Evolutionary conservation across 2,329 filamentous ascomycete genomes (phyloP).

Genomic region (Coleophoma eucalyptorum): DNA sequence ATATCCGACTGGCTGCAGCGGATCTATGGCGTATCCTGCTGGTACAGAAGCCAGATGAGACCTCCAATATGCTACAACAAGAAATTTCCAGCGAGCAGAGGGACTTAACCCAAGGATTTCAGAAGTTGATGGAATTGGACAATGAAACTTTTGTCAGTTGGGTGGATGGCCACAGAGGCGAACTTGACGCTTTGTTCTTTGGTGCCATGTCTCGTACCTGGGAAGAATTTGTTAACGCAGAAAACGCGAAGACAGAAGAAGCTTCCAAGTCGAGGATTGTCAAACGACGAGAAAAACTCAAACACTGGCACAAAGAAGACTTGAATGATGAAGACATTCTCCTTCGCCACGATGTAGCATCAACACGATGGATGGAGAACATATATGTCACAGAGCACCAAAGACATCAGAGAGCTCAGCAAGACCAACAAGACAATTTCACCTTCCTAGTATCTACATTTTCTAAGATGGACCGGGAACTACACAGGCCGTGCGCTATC

Average conservation of each 20-base stretch:
- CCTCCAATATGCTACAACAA: constrained; percentile 67
- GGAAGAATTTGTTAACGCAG: constrained; percentile 80
- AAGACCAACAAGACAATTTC: constrained; percentile 91
- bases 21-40: constrained; percentile 89
- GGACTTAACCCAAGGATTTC: constrained; percentile 71
- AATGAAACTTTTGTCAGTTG: constrained; percentile 84
- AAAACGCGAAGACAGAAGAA: constrained; percentile 78
- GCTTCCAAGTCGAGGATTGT: constrained; percentile 65
- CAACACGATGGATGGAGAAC: constrained; percentile 90
- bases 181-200: constrained; percentile 80
- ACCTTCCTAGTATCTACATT: constrained; percentile 73
- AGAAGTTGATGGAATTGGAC: constrained; percentile 81
- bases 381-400: constrained; percentile 90
- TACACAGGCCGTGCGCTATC: constrained; percentile 76
- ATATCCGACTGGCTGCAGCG: constrained; percentile 72
- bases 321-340: constrained; percentile 66
- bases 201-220: constrained; percentile 76
- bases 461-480: constrained; percentile 72
- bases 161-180: constrained; percentile 77
- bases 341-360: constrained; percentile 79
- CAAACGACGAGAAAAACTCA: constrained; percentile 79
- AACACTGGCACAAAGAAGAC: constrained; percentile 72
- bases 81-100: constrained; percentile 68
- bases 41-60: constrained; percentile 87
- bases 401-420: constrained; percentile 82